These are phyloP conservation scores for Aegilops tauschii DNA, from an alignment of 176 grass and related monocot species.

Conservation along the genomic window DNA sequence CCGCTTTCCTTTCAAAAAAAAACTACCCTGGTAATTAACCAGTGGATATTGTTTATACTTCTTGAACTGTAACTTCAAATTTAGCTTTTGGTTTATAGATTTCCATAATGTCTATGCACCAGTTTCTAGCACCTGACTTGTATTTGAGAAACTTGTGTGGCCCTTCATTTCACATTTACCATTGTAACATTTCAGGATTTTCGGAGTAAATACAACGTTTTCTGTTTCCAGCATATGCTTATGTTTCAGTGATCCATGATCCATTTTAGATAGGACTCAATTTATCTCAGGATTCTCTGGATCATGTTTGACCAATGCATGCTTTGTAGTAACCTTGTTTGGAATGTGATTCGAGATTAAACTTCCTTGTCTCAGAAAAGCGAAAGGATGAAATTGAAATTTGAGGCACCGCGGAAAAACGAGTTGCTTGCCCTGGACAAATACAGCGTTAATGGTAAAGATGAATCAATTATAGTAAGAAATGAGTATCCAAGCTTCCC, in stretches of 20 bases:
- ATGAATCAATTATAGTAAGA: neutral
- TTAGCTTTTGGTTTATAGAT: neutral
- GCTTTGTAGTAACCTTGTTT: neutral
- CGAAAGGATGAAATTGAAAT: neutral
- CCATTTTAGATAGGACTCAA: neutral
- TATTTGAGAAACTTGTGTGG: neutral
- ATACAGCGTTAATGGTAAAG: neutral
- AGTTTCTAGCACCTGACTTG: neutral
- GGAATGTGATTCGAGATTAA: neutral
- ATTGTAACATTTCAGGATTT: neutral
- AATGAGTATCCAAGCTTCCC: neutral
- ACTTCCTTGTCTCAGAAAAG: neutral
- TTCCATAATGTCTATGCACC: neutral
- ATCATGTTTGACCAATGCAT: too few relatives aligned
- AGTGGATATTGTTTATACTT: neutral
- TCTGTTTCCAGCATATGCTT: neutral
- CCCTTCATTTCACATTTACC: neutral
- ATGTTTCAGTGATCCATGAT: neutral
- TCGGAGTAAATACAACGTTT: neutral
- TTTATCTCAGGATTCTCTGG: neutral
- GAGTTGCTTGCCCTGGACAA: neutral
- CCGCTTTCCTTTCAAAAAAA: too few relatives aligned
- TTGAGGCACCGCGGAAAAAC: neutral
- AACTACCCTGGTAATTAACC: too few relatives aligned
- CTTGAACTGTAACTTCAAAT: neutral